Evolutionary conservation across 352 stramenopile genomes (phyloP).

Genomic region (Phytophthora litchii): DNA sequence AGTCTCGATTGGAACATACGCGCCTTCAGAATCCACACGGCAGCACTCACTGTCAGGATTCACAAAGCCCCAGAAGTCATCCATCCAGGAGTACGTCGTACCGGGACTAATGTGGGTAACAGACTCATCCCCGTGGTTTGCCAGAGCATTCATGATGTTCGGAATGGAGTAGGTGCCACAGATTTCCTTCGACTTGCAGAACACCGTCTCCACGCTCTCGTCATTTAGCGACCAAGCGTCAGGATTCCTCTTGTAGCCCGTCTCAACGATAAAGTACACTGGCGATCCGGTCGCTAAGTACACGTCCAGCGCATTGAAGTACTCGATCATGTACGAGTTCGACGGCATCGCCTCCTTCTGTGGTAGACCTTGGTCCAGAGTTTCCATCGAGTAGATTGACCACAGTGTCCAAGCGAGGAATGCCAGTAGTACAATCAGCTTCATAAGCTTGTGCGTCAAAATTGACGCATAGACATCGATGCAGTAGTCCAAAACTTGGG

Average conservation of each 20-base stretch:
- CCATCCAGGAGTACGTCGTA: conserved; percentile 70
- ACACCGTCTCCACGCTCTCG: conserved; percentile 41
- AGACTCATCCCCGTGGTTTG: conserved; percentile 44
- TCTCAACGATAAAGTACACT: conserved; percentile 71
- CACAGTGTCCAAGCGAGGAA: conserved; percentile 54
- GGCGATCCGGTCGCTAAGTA: conserved; percentile 58
- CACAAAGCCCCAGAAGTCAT: conserved; percentile 70
- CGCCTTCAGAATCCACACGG: conserved; percentile 45
- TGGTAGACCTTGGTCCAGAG: conserved; percentile 55
- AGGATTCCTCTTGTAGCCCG: conserved; percentile 54
- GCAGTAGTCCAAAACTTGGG: conserved; percentile 40
- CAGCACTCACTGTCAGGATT: conserved; percentile 65
- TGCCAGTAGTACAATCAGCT: conserved; percentile 45
- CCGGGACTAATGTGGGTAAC: conserved; percentile 58
- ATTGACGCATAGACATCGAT: conserved; percentile 56
- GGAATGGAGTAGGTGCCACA: conserved; percentile 56
- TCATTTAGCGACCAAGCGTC: conserved; percentile 51
- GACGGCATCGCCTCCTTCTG: conserved; percentile 68
- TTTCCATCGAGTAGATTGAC: conserved; percentile 59
- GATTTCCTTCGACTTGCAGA: conserved; percentile 68
- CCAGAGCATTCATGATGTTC: conserved; percentile 59
- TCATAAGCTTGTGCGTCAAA: conserved; percentile 49
- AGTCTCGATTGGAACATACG: conserved; percentile 55
- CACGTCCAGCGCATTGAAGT: conserved; percentile 61
- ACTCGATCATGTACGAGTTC: conserved; percentile 65